Percentiles rank a stretch among this genome's conserved stretches.
Evolutionary conservation across 1,139 yeast species (phyloP).

Genomic region (Saccharomyces hybrid): DNA sequence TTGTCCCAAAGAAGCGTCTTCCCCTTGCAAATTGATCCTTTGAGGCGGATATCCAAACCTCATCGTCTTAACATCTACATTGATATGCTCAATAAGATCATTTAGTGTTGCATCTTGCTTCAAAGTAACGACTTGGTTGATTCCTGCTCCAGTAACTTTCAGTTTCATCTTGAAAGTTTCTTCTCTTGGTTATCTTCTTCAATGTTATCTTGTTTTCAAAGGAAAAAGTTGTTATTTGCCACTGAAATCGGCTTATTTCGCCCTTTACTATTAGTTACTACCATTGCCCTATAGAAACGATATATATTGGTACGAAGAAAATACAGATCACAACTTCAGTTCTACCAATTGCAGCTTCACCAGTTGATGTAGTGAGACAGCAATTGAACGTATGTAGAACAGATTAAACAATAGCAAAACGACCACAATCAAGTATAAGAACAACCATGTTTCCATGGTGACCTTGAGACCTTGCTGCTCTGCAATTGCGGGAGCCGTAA

Average conservation of each 20-base stretch:
- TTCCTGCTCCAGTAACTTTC: constrained; percentile 18
- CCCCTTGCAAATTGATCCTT: constrained; percentile 32
- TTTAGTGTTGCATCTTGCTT: constrained; percentile 21
- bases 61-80: constrained; percentile 25
- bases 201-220: neutral
- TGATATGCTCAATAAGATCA: constrained; percentile 16
- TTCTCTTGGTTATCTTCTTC: neutral
- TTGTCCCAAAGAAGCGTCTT: constrained; percentile 1
- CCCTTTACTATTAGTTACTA: neutral
- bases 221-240: neutral
- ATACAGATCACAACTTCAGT: constrained; percentile 2
- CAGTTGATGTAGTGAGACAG: constrained; percentile 6
- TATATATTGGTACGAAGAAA: neutral
- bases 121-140: constrained; percentile 21
- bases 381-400: constrained; percentile 11
- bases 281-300: neutral
- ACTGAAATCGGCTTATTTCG: neutral
- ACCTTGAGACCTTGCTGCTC: neutral
- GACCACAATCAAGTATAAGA: constrained; percentile 9
- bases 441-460: constrained; percentile 2
- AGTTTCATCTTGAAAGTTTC: constrained; percentile 23
- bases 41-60: constrained; percentile 60
- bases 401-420: constrained; percentile 10
- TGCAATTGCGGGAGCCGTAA: neutral
- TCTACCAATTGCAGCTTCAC: neutral